These are phyloP conservation scores for Malus hybrid DNA, from an alignment of 331 rosid species.

Conservation along the genomic window DNA sequence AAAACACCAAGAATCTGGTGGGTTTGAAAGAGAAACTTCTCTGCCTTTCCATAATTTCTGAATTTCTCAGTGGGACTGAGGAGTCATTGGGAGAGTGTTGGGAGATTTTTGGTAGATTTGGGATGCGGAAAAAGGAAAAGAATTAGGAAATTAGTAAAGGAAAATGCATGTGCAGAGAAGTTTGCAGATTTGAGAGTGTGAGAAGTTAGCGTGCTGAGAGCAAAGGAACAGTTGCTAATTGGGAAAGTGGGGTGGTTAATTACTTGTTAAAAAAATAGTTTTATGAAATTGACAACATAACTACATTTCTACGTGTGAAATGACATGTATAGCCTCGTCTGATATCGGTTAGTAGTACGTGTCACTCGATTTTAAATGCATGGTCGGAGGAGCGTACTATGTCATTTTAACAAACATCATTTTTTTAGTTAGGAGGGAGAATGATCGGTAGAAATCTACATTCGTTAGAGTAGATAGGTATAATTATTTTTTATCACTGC, in stretches of 20 bases:
- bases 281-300: not conserved
- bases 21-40: conserved; percentile 76
- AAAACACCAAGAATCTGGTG: conserved; percentile 57
- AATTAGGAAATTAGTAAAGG: not conserved
- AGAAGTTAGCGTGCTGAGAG: not conserved
- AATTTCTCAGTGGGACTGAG: not conserved
- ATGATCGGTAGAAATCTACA: no score
- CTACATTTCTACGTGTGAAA: not conserved
- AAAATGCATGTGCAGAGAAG: not conserved
- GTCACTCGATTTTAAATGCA: not conserved
- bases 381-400: no score
- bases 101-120: not conserved
- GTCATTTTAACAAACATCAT: no score
- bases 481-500: no score
- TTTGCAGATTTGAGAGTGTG: not conserved
- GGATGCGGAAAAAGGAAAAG: not conserved
- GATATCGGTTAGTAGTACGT: not conserved
- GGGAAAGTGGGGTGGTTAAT: not conserved
- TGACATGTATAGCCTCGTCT: not conserved
- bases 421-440: no score
- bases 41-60: conserved; percentile 61
- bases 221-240: not conserved
- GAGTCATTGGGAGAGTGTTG: not conserved
- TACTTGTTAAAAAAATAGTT: not conserved
- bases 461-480: no score